Evolutionary conservation across 2,329 filamentous ascomycete genomes (phyloP).

Genomic region (Penicillium sp.): DNA sequence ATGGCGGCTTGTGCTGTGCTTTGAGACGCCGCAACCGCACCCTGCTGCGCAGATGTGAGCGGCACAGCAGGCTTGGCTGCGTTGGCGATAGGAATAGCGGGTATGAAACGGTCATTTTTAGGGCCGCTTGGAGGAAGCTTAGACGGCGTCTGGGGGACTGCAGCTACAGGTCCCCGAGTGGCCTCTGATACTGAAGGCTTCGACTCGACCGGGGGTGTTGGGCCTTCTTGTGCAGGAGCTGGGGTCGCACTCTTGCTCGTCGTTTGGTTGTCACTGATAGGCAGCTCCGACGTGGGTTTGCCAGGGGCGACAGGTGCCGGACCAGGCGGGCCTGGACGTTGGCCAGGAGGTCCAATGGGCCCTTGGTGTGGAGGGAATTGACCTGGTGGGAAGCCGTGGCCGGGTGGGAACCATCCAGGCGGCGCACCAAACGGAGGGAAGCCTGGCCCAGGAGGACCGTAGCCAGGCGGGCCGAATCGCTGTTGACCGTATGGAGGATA

Average conservation of each 20-base stretch:
- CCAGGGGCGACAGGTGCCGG: constrained; percentile 23
- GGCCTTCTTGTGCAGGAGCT: constrained; percentile 29
- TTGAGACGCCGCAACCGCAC: constrained; percentile 26
- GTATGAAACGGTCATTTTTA: constrained; percentile 41
- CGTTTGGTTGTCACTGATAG: constrained; percentile 39
- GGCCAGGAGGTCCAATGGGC: constrained; percentile 55
- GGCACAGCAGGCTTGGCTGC: constrained; percentile 31
- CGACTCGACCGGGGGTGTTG: constrained; percentile 35
- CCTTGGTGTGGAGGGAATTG: constrained; percentile 61
- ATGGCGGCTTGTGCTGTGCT: constrained; percentile 34
- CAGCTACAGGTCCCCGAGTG: constrained; percentile 23
- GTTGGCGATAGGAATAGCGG: constrained; percentile 44
- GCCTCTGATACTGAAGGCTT: constrained; percentile 37
- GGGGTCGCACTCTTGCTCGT: constrained; percentile 32
- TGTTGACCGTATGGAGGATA: constrained; percentile 44
- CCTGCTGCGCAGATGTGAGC: constrained; percentile 23
- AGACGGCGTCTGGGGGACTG: constrained; percentile 17
- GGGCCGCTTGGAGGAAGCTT: constrained; percentile 29
- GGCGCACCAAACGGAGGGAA: constrained; percentile 75
- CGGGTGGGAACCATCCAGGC: constrained; percentile 69
- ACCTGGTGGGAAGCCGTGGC: constrained; percentile 55
- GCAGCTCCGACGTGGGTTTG: constrained; percentile 42
- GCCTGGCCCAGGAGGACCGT: constrained; percentile 53
- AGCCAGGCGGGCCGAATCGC: constrained; percentile 23
- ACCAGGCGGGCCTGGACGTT: constrained; percentile 27